Conservation (phyloP, 2,329 filamentous ascomycete species). For the Calonectria naviculata region DNA sequence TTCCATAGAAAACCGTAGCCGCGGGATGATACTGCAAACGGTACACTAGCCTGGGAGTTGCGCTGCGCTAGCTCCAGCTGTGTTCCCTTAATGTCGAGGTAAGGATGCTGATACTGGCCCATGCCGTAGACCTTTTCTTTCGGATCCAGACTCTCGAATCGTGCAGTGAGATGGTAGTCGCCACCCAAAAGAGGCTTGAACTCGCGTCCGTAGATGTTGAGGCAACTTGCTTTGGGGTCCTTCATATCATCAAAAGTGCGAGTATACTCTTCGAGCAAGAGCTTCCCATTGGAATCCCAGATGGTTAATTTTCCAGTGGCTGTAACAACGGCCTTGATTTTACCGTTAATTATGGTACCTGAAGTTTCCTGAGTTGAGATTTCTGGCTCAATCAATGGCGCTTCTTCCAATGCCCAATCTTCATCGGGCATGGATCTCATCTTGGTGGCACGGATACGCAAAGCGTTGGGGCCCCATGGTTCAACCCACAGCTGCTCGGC, state of each 20-base stretch:
- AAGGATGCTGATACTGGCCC: constrained; percentile 76
- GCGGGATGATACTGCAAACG: constrained; percentile 68
- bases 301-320: constrained; percentile 41
- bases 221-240: constrained; percentile 69
- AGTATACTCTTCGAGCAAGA: constrained; percentile 47
- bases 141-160: constrained; percentile 66
- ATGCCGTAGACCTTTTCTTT: constrained; percentile 75
- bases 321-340: constrained; percentile 39
- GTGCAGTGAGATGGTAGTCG: constrained; percentile 67
- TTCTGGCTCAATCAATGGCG: background rate
- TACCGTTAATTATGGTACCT: constrained; percentile 21
- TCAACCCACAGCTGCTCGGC: constrained; percentile 60
- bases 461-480: constrained; percentile 58
- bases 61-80: constrained; percentile 74
- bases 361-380: constrained; percentile 18
- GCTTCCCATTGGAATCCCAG: constrained; percentile 39
- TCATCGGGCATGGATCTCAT: constrained; percentile 43
- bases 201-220: constrained; percentile 68
- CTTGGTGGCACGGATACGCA: constrained; percentile 60
- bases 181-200: constrained; percentile 64
- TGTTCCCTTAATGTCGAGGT: constrained; percentile 69
- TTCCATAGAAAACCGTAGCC: constrained; percentile 77
- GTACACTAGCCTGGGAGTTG: constrained; percentile 74
- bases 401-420: constrained; percentile 14
- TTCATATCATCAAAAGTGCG: constrained; percentile 51